Base-by-base conservation (phyloP, 2,329 filamentous ascomycete genomes). In the Clonostachys chloroleuca region DNA sequence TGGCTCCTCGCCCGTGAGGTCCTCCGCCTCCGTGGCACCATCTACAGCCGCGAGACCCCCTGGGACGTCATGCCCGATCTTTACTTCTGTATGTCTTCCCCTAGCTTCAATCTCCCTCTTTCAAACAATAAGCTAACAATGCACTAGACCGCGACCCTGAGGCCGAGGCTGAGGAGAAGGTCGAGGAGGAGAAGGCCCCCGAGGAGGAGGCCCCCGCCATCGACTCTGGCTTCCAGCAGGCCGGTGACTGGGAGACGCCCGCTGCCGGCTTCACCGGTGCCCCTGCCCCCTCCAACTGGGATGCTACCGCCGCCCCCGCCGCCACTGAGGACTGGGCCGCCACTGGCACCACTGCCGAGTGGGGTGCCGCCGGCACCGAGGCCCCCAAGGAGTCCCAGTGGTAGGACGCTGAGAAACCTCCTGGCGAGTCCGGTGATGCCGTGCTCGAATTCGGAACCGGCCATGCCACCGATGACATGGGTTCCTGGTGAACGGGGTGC, bases 11-110 rank as follows among this genome's bases (percentile, higher is more conserved):
- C 94, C 73, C 94, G 94, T 83, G 94, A 99, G 85, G 92, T 99
- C 72, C 92, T 99, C 74, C 91, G 95, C 71, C 91, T 99, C 68
- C 91, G 94, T 65, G 94, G 95, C 64, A 97, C 92, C 68, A 90
- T 99, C 69, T 87, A 89, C 71, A 90, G 83, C 82, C 91, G 94
- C 72, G 94, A 99, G 78, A 86, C 87, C 54, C 89, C 95, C 73
- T 99, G 94, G 94, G 94, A 99, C 71, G 87, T 95, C 77, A 97
- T 99, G 86, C 90, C 95, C 66, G 94, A 99, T 86, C 80, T 99
- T 66, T 99, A 99, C 90, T 99, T 99, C 87, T 96, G 80, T 83
- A 81, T 59, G 80, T 78, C 44, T 36, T 46, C 13, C 14, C 14
- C 36, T 12, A 6, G 16, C n/a, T 10, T 6, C 10, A 18, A 39